Evolutionary conservation across 1,139 yeast species (phyloP), one percentile per base, ranked within the genome.

Genomic region (Sugiyamaella japonica): DNA sequence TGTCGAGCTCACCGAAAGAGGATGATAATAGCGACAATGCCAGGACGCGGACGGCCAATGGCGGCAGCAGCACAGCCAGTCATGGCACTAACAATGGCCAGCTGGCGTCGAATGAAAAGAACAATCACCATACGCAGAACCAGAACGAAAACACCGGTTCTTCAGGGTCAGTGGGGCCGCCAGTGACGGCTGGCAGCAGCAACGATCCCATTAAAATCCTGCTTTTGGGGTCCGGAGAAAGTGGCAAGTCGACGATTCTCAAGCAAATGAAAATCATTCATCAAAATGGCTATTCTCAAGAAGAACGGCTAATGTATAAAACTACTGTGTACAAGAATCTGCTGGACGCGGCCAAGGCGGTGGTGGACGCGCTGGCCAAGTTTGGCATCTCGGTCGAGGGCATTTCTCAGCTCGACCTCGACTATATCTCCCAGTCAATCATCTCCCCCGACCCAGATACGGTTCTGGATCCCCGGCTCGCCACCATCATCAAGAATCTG

Each of bases 231-330:
- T 82, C 89, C 0, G 91, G 91, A 3, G 91, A 85, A 65, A 80
- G 86, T 59, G 91, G 91, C 7, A 85, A 85, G 66, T 83, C 89
- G 10, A 85, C 91, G 23, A 82, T 85, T 56, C 80, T 85, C 44
- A 85, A 85, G 66, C 91, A 85, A 69, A 85, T 85, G 83, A 85
- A 85, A 66, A 85, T 85, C 55, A 76, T 85, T 57, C 89, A 85
- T 66, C 86, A 84, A 65, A 77, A 82, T 63, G 90, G 90, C 3
- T 85, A 83, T 66, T 70, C 84, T 3, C 77, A 76, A 57, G 83
- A 82, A 54, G 90, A 85, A 64, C 70, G 82, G 52, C 72, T 76
- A 59, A 86, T 84, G 65, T 84, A 83, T 69, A 80, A 79, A 65
- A 86, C 87, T 1, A 83, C 84, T 62, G 85, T 85, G 17, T 84